A percentile compares a stretch with the other conserved stretches of the same genome.
phyloP scores from a whole-genome alignment of 257 asterid genomes.

The Jaltomata sinuosa region DNA sequence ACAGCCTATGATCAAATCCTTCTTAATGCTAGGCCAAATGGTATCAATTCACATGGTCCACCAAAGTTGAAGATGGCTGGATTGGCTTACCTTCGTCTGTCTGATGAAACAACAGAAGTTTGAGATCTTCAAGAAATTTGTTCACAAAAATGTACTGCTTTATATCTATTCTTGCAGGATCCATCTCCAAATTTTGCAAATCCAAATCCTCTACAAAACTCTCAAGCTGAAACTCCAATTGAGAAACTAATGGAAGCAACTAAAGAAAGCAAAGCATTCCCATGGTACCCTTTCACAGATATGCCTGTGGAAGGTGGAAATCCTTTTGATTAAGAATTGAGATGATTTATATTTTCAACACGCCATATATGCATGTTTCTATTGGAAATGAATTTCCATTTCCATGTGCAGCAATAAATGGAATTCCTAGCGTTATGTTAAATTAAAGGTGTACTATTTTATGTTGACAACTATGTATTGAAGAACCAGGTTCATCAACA shows the following conservation, averaged over 20 bases:
- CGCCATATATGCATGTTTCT: no score
- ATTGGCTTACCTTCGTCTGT: constrained; percentile 26
- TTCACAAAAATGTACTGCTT: no score
- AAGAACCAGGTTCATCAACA: no score
- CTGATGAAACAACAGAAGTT: constrained; percentile 14
- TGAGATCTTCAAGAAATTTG: constrained; percentile 18
- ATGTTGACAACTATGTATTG: no score
- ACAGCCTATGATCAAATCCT: constrained; percentile 30
- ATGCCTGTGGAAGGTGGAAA: constrained; percentile 31
- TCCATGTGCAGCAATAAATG: neutral
- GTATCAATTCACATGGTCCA: constrained; percentile 3
- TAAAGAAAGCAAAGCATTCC: constrained; percentile 36
- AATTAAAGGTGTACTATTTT: no score
- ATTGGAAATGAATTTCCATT: neutral
- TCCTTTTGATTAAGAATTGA: constrained; percentile 4
- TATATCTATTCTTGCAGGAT: constrained; percentile 29
- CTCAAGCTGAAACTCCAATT: constrained; percentile 36
- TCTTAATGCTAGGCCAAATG: constrained; percentile 34
- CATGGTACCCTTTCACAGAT: constrained; percentile 55
- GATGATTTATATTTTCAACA: neutral
- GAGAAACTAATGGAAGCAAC: constrained; percentile 56
- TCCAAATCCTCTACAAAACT: constrained; percentile 32
- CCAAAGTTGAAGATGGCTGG: constrained; percentile 23
- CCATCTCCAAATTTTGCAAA: constrained; percentile 25
- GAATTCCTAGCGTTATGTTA: no score